phyloP scores from a whole-genome alignment of 495 filamentous ascomycete species.

The Penicillium manginii region DNA sequence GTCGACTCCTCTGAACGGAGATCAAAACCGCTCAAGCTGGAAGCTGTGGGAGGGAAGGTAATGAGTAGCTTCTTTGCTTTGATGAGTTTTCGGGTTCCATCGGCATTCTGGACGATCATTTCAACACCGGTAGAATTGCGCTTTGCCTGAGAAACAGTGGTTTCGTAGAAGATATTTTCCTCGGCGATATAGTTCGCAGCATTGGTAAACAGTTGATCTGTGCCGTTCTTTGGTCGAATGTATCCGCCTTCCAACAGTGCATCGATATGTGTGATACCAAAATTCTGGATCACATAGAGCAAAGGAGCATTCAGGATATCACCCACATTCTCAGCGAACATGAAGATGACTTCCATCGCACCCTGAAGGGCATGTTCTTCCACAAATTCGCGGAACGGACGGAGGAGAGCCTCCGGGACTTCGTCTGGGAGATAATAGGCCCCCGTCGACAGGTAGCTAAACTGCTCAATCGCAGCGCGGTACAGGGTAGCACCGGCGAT shows the following conservation, averaged over 20 bases:
- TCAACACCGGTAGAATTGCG: slow-evolving; percentile 13
- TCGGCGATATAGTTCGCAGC: slow-evolving; percentile 10
- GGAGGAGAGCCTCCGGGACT: slow-evolving; percentile 14
- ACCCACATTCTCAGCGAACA: slow-evolving; percentile 14
- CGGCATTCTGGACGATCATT: slow-evolving; percentile 32
- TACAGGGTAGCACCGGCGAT: slow-evolving; percentile 9
- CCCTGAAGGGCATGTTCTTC: slow-evolving; percentile 9
- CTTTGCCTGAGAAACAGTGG: slow-evolving; percentile 14
- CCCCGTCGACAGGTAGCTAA: slow-evolving; percentile 10
- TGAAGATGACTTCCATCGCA: slow-evolving; percentile 8
- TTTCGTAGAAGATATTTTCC: slow-evolving; percentile 9
- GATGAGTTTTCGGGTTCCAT: slow-evolving; percentile 41
- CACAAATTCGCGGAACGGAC: slow-evolving; percentile 13
- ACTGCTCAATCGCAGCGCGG: slow-evolving; percentile 11
- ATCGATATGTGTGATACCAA: slow-evolving; percentile 11
- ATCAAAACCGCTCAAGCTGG: slow-evolving; percentile 39
- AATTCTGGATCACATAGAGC: slow-evolving; percentile 13
- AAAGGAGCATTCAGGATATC: slow-evolving; percentile 10
- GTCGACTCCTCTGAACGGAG: slow-evolving; percentile 34
- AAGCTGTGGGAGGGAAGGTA: slow-evolving; percentile 34
- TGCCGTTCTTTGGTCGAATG: slow-evolving; percentile 15
- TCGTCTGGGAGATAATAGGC: slow-evolving; percentile 11
- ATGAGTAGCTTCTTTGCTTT: slow-evolving; percentile 49
- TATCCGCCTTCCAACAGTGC: slow-evolving; percentile 7
- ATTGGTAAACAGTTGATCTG: slow-evolving; percentile 6